phyloP scores from a whole-genome alignment of 768 basidiomycete species.

The Neoboletus subvelutipes region DNA sequence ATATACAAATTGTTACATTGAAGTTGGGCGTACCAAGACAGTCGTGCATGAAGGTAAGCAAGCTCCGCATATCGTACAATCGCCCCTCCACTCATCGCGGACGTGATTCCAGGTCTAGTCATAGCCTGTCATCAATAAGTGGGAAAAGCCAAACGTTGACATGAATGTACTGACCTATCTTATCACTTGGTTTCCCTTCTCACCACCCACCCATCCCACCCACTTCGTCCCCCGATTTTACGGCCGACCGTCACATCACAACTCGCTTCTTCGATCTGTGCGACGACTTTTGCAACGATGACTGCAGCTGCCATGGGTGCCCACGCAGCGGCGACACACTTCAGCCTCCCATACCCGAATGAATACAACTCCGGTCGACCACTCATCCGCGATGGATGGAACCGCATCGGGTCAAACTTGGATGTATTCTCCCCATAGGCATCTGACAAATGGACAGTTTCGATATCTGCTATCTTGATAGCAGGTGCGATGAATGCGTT shows the following conservation, averaged over 20 bases:
- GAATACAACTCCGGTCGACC: conserved; percentile 33
- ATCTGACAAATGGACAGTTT: conserved; percentile 17
- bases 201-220: conserved; percentile 48
- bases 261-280: conserved; percentile 28
- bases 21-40: background rate
- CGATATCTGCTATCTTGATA: conserved; percentile 27
- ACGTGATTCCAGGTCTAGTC: background rate
- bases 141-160: background rate
- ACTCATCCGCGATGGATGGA: conserved; percentile 29
- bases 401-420: conserved; percentile 45
- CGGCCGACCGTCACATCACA: conserved; percentile 17
- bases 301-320: conserved; percentile 56
- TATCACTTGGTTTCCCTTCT: conserved; percentile 1
- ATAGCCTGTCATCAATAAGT: background rate
- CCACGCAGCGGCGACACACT: conserved; percentile 48
- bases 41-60: background rate
- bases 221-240: conserved; percentile 42
- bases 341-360: conserved; percentile 45
- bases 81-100: background rate
- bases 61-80: conserved; percentile 8
- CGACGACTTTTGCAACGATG: conserved; percentile 44
- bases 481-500: background rate
- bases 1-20: background rate
- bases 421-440: conserved; percentile 35
- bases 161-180: background rate